Evolutionary conservation across 257 asterid species (phyloP), one percentile per base, ranked within the genome.

Genomic region (Fraxinus cuspidata): DNA sequence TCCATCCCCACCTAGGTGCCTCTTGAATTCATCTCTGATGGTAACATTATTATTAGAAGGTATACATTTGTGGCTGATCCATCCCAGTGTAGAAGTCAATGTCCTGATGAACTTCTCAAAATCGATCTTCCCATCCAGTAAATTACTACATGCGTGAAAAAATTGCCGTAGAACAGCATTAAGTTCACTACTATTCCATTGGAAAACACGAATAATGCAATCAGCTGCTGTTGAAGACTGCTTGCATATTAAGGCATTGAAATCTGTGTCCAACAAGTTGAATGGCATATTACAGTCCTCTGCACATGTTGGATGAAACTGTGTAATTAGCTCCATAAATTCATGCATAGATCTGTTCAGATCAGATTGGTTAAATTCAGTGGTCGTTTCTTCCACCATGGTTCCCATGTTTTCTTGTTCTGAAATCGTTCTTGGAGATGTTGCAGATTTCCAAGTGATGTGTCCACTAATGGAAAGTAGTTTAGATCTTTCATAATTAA

Each of bases 371-470:
- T 71, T 13, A 49, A 31, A 7, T 19, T 74, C 85, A 47, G 70
- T 51, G 70, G 69, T 72, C 13, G 77, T 72, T 67, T 85, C 84
- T 80, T 83, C 83, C 82, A 74, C 31, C 9, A 65, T 80, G 35
- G 84, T 28, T 66, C 64, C 49, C n/a, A 15, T 40, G 27, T 31
- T 76, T 49, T 74, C 73, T 49, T 32, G 64, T n/a, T 25, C 37
- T 49, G 85, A 63, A 27, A 60, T 76, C 7, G 80, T 58, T 28
- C 35, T 56, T 40, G 92, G 95, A 82, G 95, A 85, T 40, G 81
- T 38, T 1, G 93, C 88, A 49, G 97, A 90, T 84, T 85, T 90
- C 98, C 98, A 92, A 8, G 90, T 78, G 32, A 90, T 74, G 32
- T 87, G 86, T 42, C 96, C 94, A 38, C 84, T 82, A 38, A 92